phyloP scores from a whole-genome alignment of 768 basidiomycete species.

The Auriscalpium vulgare region DNA sequence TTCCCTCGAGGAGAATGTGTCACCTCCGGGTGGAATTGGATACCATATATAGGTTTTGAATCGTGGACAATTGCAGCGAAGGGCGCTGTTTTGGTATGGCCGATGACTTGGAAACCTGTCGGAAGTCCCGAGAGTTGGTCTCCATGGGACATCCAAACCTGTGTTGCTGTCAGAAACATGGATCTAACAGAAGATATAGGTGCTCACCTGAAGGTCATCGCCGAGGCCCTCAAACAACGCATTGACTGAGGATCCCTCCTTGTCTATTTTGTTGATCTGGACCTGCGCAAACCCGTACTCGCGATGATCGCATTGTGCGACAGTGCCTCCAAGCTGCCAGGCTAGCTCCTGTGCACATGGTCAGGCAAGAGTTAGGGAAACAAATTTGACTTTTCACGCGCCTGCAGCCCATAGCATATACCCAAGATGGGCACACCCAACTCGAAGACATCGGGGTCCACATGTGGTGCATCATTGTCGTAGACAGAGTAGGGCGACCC shows the following conservation, averaged over 20 bases:
- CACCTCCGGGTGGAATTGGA: slow-evolving; percentile 98
- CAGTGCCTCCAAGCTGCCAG: slow-evolving; percentile 76
- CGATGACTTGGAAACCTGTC: slow-evolving; percentile 79
- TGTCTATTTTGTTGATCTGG: slow-evolving; percentile 56
- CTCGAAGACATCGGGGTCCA: slow-evolving; percentile 85
- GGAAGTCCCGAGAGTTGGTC: slow-evolving; percentile 85
- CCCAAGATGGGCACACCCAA: slow-evolving; percentile 89
- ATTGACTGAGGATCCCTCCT: slow-evolving; percentile 43
- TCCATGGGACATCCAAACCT: slow-evolving; percentile 99
- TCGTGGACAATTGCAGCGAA: slow-evolving; percentile 92
- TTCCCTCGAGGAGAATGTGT: slow-evolving; percentile 88
- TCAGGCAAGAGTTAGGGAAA: not conserved
- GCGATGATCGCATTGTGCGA: slow-evolving; percentile 81
- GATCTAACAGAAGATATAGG: not conserved
- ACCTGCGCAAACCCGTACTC: slow-evolving; percentile 93
- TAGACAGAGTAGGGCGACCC: slow-evolving; percentile 99
- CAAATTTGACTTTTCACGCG: slow-evolving; percentile 22
- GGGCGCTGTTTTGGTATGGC: slow-evolving; percentile 78
- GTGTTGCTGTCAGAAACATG: not conserved
- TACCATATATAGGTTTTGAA: slow-evolving; percentile 84
- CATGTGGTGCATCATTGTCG: slow-evolving; percentile 85
- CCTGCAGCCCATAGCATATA: slow-evolving; percentile 96
- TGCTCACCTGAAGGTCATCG: slow-evolving; percentile 76
- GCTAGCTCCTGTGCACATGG: slow-evolving; percentile 71
- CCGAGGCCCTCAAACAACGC: slow-evolving; percentile 81